Percentiles rank a stretch among this genome's conserved stretches.
These are phyloP conservation scores for Podila minutissima DNA, from an alignment of 192 early-diverging fungal genomes.

Conservation along the genomic window DNA sequence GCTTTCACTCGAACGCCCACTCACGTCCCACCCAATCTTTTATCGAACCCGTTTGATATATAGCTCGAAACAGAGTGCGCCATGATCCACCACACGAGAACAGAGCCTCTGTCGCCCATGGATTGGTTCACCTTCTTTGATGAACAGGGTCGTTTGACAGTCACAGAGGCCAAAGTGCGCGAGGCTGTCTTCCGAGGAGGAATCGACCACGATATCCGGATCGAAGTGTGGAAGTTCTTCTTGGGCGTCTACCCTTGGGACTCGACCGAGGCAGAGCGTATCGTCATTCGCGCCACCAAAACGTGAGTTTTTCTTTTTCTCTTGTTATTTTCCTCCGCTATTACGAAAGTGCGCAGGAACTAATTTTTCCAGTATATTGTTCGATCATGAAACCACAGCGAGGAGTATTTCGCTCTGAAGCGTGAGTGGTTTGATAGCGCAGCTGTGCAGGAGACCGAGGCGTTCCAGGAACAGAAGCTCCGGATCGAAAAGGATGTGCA, in stretches of 20 bases:
- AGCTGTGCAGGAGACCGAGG: conserved; percentile 61
- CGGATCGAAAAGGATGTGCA: conserved; percentile 96
- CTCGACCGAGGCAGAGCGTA: conserved; percentile 78
- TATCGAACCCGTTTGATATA: not conserved
- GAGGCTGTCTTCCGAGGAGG: conserved; percentile 79
- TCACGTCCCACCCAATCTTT: not conserved
- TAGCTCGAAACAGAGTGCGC: conserved; percentile 58
- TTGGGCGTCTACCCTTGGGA: conserved; percentile 86
- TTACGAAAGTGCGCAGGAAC: too few species aligned
- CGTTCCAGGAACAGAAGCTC: conserved; percentile 77
- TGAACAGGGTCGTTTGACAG: conserved; percentile 55
- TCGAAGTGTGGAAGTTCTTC: conserved; percentile 92
- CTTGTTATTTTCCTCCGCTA: not conserved
- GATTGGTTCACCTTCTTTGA: conserved; percentile 82
- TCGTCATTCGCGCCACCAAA: conserved; percentile 58
- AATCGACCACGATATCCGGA: conserved; percentile 80
- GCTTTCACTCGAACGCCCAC: not conserved
- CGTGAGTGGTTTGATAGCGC: conserved; percentile 71
- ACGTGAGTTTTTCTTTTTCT: conserved; percentile 42
- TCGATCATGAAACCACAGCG: conserved; percentile 29
- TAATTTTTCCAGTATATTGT: not conserved
- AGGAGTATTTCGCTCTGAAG: conserved; percentile 73
- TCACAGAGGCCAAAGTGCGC: conserved; percentile 61
- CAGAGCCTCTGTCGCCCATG: conserved; percentile 65
- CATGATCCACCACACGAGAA: conserved; percentile 58